These are phyloP conservation scores for Russula brevipes DNA, from an alignment of 768 basidiomycete species.

Conservation along the genomic window DNA sequence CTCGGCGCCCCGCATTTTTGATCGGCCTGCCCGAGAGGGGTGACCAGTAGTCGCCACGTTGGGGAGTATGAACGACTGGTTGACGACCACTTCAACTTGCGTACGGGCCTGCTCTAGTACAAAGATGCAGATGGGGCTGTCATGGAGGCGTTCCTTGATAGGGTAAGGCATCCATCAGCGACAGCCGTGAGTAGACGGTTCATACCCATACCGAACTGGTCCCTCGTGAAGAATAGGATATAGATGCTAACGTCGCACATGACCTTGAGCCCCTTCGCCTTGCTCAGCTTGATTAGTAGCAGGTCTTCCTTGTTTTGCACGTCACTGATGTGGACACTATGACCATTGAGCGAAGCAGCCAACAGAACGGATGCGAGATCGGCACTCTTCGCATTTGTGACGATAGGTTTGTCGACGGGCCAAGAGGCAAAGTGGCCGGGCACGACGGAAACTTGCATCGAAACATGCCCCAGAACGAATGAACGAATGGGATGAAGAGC, in stretches of 20 bases:
- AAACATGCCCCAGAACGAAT: conserved; percentile 36
- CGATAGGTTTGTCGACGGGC: conserved; percentile 87
- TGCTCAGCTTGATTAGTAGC: conserved; percentile 86
- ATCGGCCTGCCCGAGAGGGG: conserved; percentile 62
- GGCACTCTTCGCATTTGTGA: conserved; percentile 88
- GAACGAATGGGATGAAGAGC: conserved; percentile 78
- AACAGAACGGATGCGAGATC: conserved; percentile 91
- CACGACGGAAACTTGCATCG: conserved; percentile 63
- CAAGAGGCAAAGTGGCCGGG: conserved; percentile 87
- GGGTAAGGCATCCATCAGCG: conserved; percentile 65
- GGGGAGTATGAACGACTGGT: conserved; percentile 59
- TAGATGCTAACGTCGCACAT: conserved; percentile 95
- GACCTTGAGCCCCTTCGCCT: conserved; percentile 87
- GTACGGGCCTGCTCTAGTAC: conserved; percentile 82
- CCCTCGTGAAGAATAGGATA: conserved; percentile 79
- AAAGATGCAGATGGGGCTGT: conserved; percentile 91
- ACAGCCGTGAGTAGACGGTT: conserved; percentile 83
- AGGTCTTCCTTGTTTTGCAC: conserved; percentile 85
- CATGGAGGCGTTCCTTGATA: conserved; percentile 76
- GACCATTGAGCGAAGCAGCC: conserved; percentile 86
- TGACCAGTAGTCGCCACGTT: conserved; percentile 64
- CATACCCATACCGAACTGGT: conserved; percentile 53
- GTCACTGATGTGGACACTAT: conserved; percentile 86
- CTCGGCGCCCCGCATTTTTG: conserved; percentile 80
- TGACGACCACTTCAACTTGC: conserved; percentile 88